These are phyloP conservation scores for Hymenoscyphus fructigenus DNA, from an alignment of 2,329 filamentous ascomycete species.

Conservation along the genomic window DNA sequence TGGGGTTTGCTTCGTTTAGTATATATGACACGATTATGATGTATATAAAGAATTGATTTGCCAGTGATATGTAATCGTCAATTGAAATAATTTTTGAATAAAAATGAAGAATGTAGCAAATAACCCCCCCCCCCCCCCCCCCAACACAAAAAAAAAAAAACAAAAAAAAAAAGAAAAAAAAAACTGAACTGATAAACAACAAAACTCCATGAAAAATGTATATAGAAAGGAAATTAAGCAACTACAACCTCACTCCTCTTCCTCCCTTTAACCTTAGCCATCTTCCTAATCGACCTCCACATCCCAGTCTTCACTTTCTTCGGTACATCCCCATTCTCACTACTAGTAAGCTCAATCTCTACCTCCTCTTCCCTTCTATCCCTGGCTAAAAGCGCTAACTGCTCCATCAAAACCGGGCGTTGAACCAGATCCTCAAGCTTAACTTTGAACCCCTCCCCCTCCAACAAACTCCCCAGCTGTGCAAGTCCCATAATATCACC, in stretches of 20 bases:
- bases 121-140: too few species aligned
- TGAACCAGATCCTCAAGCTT: slow-evolving; percentile 19
- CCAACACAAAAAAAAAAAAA: too few species aligned
- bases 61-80: background rate
- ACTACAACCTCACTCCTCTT: background rate
- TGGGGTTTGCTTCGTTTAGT: background rate
- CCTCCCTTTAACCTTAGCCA: background rate
- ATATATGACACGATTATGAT: background rate
- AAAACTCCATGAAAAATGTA: background rate
- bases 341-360: background rate
- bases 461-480: slow-evolving; percentile 12
- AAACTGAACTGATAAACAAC: background rate
- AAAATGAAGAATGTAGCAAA: background rate
- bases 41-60: background rate
- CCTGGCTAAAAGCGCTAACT: slow-evolving; percentile 14
- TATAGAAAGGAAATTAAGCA: background rate
- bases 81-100: too few species aligned
- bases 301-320: slow-evolving; percentile 1
- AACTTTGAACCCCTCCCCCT: slow-evolving; percentile 13
- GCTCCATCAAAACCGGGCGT: slow-evolving; percentile 16
- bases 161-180: background rate
- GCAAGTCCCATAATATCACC: slow-evolving; percentile 20
- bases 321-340: background rate
- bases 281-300: background rate
- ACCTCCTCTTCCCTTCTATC: background rate